Base-by-base conservation (phyloP, 331 rosid species). In the Cydonia oblonga region DNA sequence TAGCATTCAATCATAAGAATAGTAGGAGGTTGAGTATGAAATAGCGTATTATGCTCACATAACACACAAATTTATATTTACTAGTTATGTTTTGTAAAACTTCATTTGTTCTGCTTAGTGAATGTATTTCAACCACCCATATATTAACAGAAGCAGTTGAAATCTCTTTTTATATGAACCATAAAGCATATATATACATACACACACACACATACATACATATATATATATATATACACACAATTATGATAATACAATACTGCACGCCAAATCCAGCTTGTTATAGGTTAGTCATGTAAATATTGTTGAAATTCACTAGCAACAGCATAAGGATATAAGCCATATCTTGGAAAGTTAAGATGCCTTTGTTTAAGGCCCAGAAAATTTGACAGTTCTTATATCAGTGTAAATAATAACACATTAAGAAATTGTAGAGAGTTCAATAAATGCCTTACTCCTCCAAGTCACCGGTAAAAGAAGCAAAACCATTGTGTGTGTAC, bases 401-500 rank as follows among this genome's bases (percentile, higher is more conserved):
- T 78, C 51, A 40, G 60, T 61, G 59, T 28, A 58, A 30, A 33
- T 19, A 67, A 33, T 20, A 59, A 77, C 30, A 42, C 30, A 64
- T 0, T 61, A 76, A 24, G 67, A 71, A 58, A 83, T 60, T 63
- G 66, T 18, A 24, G 33, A 80, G 61, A 51, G 76, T 81, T 33
- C 58, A 69, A 77, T 24, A 69, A 75, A 76, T 69, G 86, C 74
- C 96, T 80, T 93, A 91, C 98, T 93, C 97, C 69, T 93, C 98
- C 88, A 93, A 70, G 81, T 93, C 95, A 32, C 98, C 98, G 5
- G 92, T 91, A 81, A 93, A 93, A 33, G 97, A 83, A 82, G 98
- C 96, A 79, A 91, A 93, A 83, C 98, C 98, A 69, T 93, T 93
- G 92, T 93, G 97, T 1, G 96, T 87, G 68, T 91, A 93, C 59